Evolutionary conservation across 164 flowering plant genomes (phyloP).

Genomic region (Sedum album): DNA sequence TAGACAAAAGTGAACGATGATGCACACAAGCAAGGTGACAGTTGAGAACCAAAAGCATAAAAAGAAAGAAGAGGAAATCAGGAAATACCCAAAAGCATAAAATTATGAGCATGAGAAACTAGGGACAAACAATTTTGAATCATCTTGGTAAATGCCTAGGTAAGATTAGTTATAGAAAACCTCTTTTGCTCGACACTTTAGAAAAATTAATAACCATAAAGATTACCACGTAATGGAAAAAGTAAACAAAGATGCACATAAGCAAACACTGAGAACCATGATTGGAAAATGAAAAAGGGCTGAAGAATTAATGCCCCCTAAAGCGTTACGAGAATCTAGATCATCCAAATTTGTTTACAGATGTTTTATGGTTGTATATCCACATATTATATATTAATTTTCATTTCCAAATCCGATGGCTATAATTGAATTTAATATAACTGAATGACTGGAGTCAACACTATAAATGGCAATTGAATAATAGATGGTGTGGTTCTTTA

Average conservation of each 20-base stretch:
- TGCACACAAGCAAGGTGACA: neutral
- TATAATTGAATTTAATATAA: neutral
- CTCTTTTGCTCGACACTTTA: too few species aligned
- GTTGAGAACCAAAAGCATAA: neutral
- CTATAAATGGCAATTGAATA: neutral
- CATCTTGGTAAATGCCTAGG: too few species aligned
- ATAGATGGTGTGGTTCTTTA: too few species aligned
- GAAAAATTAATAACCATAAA: too few species aligned
- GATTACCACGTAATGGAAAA: too few species aligned
- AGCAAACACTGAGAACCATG: neutral
- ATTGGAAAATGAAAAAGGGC: too few species aligned
- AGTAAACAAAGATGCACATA: conserved; percentile 15
- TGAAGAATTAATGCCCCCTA: neutral
- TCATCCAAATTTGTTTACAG: neutral
- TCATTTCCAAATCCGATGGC: neutral
- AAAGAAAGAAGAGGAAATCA: too few species aligned
- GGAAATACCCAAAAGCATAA: too few species aligned
- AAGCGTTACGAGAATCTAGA: neutral
- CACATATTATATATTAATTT: neutral
- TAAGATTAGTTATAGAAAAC: too few species aligned
- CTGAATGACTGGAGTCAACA: neutral
- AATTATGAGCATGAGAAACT: neutral
- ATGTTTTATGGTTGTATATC: neutral
- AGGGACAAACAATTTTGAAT: too few species aligned
- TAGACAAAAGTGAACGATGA: too few species aligned